A percentile compares a stretch with the other conserved stretches of the same genome.
These are phyloP conservation scores for Saccharomyces pastorianus DNA, from an alignment of 1,139 yeast genomes.

Conservation along the genomic window DNA sequence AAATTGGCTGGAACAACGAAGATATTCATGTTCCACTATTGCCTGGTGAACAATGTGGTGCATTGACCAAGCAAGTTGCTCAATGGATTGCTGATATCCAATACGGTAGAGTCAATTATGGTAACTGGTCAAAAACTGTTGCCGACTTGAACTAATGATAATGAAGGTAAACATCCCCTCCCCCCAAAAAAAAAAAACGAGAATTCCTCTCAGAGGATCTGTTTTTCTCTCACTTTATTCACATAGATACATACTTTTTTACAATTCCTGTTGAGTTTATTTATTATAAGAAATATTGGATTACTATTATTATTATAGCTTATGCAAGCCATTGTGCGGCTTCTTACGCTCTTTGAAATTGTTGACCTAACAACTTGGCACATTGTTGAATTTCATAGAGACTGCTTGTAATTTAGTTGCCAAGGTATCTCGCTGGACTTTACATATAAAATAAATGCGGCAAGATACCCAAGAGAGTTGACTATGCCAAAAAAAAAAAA, in stretches of 20 bases:
- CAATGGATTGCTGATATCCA: conserved; percentile 82
- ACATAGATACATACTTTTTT: neutral
- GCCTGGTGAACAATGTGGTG: conserved; percentile 70
- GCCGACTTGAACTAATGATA: conserved; percentile 9
- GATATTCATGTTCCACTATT: conserved; percentile 67
- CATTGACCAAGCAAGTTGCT: conserved; percentile 62
- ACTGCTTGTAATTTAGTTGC: too few species aligned
- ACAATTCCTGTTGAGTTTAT: neutral
- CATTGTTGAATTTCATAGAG: too few species aligned
- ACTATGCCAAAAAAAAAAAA: too few species aligned
- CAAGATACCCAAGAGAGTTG: too few species aligned
- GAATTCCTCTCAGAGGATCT: neutral
- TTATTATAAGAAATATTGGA: neutral
- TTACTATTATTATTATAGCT: neutral
- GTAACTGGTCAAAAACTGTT: conserved; percentile 33
- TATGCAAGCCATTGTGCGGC: neutral
- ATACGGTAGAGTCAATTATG: conserved; percentile 67
- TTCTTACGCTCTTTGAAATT: neutral
- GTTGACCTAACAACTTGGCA: neutral
- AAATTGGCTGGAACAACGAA: conserved; percentile 68
- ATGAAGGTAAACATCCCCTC: neutral
- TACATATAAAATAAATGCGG: too few species aligned
- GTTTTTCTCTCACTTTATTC: neutral
- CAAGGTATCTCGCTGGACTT: too few species aligned
- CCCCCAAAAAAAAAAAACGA: neutral